phyloP scores from a whole-genome alignment of 345 rosid species.

The Salix arbutifolia region DNA sequence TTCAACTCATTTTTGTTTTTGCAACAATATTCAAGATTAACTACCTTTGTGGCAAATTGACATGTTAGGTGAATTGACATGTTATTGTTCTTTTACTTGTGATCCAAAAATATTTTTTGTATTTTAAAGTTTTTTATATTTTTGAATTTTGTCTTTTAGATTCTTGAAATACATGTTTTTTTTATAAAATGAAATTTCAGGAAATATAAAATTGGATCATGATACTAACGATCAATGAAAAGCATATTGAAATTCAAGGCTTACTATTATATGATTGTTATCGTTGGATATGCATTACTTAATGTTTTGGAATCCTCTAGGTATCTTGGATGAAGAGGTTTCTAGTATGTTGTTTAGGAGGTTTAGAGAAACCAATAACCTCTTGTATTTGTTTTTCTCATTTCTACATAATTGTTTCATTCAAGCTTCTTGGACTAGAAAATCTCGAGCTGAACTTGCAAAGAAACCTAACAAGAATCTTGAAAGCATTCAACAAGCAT shows the following conservation, averaged over 20 bases:
- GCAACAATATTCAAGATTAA: too few species aligned
- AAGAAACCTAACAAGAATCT: slow-evolving; percentile 69
- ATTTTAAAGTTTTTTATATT: too few species aligned
- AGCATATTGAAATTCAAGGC: neutral
- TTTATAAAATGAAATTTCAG: too few species aligned
- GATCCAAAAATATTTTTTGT: too few species aligned
- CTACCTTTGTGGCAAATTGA: too few species aligned
- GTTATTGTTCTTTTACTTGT: too few species aligned
- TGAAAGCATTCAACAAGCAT: slow-evolving; percentile 91
- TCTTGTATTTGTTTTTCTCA: neutral
- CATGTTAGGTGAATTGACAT: too few species aligned
- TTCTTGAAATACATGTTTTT: too few species aligned
- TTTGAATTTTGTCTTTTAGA: too few species aligned
- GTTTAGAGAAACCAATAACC: neutral
- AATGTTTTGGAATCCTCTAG: neutral
- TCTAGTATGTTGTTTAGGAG: neutral
- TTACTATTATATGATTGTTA: neutral
- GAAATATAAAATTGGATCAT: too few species aligned
- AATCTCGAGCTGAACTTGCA: slow-evolving; percentile 69
- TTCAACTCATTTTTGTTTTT: too few species aligned
- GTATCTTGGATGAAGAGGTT: neutral
- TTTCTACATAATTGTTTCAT: slow-evolving; percentile 47
- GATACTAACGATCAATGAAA: neutral
- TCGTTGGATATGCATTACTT: neutral
- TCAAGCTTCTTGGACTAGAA: slow-evolving; percentile 82